Percentiles rank a stretch among this genome's conserved stretches.
Evolutionary conservation across 108 stramenopile species (phyloP).

Genomic region (Cyclotella baltica): DNA sequence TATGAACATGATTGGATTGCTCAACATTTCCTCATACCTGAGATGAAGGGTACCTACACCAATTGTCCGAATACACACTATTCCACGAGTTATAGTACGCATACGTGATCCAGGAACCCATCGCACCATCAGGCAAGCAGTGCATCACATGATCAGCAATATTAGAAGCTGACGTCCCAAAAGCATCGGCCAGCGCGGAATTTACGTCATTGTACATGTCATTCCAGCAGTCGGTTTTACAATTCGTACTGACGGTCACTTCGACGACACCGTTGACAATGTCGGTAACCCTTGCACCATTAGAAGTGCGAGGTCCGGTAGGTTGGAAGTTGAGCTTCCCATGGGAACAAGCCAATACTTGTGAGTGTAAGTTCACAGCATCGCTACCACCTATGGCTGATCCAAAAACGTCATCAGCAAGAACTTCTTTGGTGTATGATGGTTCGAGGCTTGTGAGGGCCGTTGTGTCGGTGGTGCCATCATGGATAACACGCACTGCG

Average conservation of each 20-base stretch:
- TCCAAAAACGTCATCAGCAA: too few species aligned
- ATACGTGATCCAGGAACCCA: constrained; percentile 26
- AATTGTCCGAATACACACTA: constrained; percentile 56
- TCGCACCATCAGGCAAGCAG: constrained; percentile 49
- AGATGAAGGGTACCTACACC: constrained; percentile 41
- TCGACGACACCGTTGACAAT: constrained; percentile 15
- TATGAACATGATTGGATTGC: too few species aligned
- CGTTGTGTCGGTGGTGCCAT: too few species aligned
- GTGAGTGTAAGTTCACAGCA: constrained; percentile 29
- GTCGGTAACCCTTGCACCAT: constrained; percentile 11
- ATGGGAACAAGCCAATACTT: constrained; percentile 46
- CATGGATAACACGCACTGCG: too few species aligned
- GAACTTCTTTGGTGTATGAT: too few species aligned
- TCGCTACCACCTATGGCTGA: too few species aligned
- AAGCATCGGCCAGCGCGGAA: constrained; percentile 14
- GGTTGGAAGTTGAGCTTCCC: constrained; percentile 37
- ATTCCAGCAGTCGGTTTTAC: background rate
- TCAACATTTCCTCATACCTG: constrained; percentile 54
- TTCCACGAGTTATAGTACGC: constrained; percentile 44
- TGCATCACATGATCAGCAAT: constrained; percentile 51
- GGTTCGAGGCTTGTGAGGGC: too few species aligned
- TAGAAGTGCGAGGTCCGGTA: background rate
- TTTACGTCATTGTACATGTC: constrained; percentile 11
- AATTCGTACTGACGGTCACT: constrained; percentile 10
- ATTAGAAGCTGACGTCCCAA: background rate